Percentiles rank a stretch among this genome's conserved stretches.
Evolutionary conservation across 1,284 basidiomycete genomes (phyloP).

Genomic region (Cutaneotrichosporon dermatis): DNA sequence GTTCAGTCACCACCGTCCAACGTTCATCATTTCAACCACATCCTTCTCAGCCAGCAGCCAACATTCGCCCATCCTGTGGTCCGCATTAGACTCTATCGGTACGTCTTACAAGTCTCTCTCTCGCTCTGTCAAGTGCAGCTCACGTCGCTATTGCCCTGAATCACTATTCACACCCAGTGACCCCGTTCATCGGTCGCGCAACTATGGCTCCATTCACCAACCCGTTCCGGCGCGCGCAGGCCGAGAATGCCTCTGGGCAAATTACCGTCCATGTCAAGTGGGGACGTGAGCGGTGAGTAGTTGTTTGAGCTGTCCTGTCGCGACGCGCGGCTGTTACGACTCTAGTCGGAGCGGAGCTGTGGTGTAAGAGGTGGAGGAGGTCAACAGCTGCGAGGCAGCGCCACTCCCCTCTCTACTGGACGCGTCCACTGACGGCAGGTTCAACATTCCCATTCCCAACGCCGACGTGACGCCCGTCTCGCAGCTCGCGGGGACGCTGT

Average conservation of each 20-base stretch:
- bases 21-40: too few relatives aligned
- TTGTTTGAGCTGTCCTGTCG: neutral
- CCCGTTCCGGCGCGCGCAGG: constrained; percentile 43
- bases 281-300: constrained; percentile 31
- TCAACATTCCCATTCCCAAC: constrained; percentile 48
- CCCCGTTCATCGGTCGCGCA: constrained; percentile 12
- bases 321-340: neutral
- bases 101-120: too few relatives aligned
- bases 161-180: neutral
- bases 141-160: too few relatives aligned
- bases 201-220: constrained; percentile 36
- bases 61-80: neutral
- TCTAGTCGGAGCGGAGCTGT: neutral
- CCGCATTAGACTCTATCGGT: neutral
- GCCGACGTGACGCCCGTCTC: constrained; percentile 43
- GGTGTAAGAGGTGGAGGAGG: too few relatives aligned
- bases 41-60: too few relatives aligned
- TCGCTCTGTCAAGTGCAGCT: too few relatives aligned
- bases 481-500: constrained; percentile 42
- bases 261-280: constrained; percentile 44
- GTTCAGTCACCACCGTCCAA: too few relatives aligned
- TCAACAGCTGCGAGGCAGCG: neutral
- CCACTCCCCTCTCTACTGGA: neutral
- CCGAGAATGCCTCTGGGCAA: constrained; percentile 37
- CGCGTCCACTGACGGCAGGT: constrained; percentile 26